Evolutionary conservation across 257 asterid species (phyloP).

Genomic region (Knoxia roxburghii): DNA sequence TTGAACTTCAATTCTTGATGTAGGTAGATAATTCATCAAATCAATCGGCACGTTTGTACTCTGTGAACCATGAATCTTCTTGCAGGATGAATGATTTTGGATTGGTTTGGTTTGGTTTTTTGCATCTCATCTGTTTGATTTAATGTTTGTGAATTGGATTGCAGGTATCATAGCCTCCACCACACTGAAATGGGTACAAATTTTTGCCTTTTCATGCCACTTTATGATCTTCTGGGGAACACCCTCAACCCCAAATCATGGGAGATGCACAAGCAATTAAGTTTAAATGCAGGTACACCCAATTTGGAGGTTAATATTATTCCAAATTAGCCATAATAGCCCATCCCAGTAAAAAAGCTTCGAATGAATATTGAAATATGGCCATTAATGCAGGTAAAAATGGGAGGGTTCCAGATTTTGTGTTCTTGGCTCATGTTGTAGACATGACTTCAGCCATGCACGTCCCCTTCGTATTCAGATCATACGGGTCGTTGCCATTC

Average conservation of each 20-base stretch:
- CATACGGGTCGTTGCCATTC: slow-evolving; percentile 54
- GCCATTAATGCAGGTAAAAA: slow-evolving; percentile 42
- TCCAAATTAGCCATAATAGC: too few relatives aligned
- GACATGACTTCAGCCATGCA: slow-evolving; percentile 82
- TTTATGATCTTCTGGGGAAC: slow-evolving; percentile 66
- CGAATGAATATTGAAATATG: too few relatives aligned
- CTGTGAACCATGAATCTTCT: background rate
- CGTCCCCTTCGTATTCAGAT: slow-evolving; percentile 48
- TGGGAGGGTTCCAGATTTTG: slow-evolving; percentile 71
- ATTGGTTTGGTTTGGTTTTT: too few relatives aligned
- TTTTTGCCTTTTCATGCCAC: slow-evolving; percentile 85
- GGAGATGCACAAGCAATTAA: slow-evolving; percentile 50
- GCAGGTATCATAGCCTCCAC: slow-evolving; percentile 82
- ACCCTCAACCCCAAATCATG: slow-evolving; percentile 71
- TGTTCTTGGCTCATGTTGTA: slow-evolving; percentile 84
- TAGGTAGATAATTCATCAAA: background rate
- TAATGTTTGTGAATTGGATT: too few relatives aligned
- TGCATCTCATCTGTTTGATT: background rate
- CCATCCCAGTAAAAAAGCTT: too few relatives aligned
- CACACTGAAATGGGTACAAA: slow-evolving; percentile 57
- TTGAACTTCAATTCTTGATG: background rate
- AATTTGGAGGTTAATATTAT: too few relatives aligned
- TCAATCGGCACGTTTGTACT: background rate
- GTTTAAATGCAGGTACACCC: slow-evolving; percentile 46
- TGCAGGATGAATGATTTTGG: too few relatives aligned